Evolutionary conservation across 2,329 filamentous ascomycete genomes (phyloP).

Genomic region (Venturia oleaginea): DNA sequence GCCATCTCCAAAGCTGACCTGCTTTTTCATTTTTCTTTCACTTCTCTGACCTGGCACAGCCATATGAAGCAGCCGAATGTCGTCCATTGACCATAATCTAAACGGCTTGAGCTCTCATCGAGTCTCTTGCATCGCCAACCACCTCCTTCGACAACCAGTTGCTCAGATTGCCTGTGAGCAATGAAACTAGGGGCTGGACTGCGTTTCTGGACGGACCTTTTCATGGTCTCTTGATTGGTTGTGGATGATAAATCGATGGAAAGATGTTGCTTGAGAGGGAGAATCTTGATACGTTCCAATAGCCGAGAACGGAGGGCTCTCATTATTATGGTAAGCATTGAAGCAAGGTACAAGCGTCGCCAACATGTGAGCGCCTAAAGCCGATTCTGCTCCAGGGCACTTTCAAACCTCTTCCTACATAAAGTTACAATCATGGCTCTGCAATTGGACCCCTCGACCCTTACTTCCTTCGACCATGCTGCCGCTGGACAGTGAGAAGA

Average conservation of each 20-base stretch:
- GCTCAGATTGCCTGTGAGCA: too few species aligned
- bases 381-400: background rate
- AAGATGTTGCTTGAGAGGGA: too few species aligned
- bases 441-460: slow-evolving; percentile 46
- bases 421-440: background rate
- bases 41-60: background rate
- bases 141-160: too few species aligned
- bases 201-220: too few species aligned
- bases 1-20: too few species aligned
- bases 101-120: too few species aligned
- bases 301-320: background rate
- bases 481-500: slow-evolving; percentile 69
- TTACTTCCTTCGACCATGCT: slow-evolving; percentile 63
- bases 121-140: too few species aligned
- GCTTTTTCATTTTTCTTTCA: too few species aligned
- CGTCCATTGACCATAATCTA: background rate
- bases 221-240: too few species aligned
- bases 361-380: background rate
- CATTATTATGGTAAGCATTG: background rate
- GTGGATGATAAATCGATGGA: too few species aligned
- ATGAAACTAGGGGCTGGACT: too few species aligned
- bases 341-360: background rate
- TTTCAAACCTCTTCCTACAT: background rate
- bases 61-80: background rate
- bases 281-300: background rate